Evolutionary conservation across 768 basidiomycete genomes (phyloP).

Genomic region (Cubamyces sp.): DNA sequence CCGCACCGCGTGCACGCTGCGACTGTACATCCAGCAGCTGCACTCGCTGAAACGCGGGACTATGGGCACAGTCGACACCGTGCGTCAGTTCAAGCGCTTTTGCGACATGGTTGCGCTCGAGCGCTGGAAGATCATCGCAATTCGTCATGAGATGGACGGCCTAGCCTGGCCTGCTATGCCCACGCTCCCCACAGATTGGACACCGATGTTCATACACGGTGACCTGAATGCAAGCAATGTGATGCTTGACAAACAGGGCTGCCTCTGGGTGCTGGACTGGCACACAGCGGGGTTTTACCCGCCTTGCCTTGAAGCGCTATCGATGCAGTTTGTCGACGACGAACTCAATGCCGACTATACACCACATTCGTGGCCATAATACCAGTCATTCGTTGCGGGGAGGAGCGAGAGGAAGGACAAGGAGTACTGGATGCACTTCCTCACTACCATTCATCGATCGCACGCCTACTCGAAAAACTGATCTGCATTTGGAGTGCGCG

Average conservation of each 20-base stretch:
- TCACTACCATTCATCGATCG: conserved; percentile 9
- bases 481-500: too few species aligned
- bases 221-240: conserved; percentile 22
- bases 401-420: background rate
- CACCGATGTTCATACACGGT: conserved; percentile 21
- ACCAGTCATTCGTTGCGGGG: conserved; percentile 17
- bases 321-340: conserved; percentile 8
- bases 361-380: conserved; percentile 1
- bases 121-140: conserved; percentile 12
- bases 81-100: conserved; percentile 10
- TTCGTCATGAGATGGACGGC: background rate
- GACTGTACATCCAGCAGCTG: conserved; percentile 24
- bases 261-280: conserved; percentile 26
- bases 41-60: conserved; percentile 7
- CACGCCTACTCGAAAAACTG: background rate
- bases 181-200: background rate
- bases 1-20: conserved; percentile 28
- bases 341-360: background rate
- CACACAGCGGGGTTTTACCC: conserved; percentile 20
- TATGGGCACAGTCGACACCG: conserved; percentile 5
- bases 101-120: conserved; percentile 12
- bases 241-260: conserved; percentile 1
- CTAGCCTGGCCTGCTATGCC: background rate
- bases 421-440: conserved; percentile 13
- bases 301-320: conserved; percentile 5